A percentile compares a stretch with the other conserved stretches of the same genome.
Conservation (phyloP, 139 green algal genomes). For the Chlorella sp. region DNA sequence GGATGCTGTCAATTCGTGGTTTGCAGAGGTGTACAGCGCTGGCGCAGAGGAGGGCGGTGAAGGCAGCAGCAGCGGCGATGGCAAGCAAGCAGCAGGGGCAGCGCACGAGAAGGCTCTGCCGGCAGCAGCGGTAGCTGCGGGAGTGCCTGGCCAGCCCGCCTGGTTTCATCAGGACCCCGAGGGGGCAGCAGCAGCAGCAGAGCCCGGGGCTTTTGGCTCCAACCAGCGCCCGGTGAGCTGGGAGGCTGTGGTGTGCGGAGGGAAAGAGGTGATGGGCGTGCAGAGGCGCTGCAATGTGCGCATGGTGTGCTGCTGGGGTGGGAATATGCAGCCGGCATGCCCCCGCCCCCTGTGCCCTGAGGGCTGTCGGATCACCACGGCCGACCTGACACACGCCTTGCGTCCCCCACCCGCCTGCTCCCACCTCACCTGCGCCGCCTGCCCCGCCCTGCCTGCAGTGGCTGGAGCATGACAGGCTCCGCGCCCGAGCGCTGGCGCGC, state of each 20-base stretch:
- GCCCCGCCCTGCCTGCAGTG: background rate
- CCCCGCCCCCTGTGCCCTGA: no score
- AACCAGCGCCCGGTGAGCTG: background rate
- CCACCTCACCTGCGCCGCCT: background rate
- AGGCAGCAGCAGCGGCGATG: background rate
- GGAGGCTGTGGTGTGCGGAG: background rate
- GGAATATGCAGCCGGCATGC: no score
- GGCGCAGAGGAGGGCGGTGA: background rate
- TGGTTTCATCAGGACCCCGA: background rate
- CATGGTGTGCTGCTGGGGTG: background rate
- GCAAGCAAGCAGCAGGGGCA: no score
- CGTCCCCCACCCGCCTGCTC: background rate
- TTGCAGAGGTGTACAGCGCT: background rate
- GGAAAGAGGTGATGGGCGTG: background rate
- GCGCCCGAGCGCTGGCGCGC: conserved; percentile 2
- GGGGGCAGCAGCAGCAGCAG: background rate
- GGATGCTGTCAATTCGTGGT: background rate
- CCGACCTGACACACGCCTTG: background rate
- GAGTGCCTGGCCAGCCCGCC: background rate
- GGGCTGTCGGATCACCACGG: background rate
- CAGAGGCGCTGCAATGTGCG: background rate
- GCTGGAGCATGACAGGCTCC: background rate
- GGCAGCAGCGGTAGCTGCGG: background rate
- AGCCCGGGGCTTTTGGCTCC: background rate
- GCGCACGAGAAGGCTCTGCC: background rate